These are phyloP conservation scores for Lavandula angustifolia DNA, from an alignment of 257 asterid species.

Conservation along the genomic window DNA sequence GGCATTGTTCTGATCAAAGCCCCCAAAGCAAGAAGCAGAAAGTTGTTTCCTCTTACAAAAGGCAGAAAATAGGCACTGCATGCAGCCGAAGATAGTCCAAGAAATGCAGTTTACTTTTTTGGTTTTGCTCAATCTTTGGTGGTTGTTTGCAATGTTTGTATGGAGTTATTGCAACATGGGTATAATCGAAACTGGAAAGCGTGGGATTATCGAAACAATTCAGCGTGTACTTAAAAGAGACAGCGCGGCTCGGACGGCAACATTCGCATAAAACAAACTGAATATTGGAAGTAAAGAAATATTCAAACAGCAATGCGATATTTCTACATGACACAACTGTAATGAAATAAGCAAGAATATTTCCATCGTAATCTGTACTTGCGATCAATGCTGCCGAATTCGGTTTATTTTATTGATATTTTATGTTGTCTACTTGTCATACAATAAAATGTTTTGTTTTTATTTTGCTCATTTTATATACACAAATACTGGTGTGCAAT, in stretches of 20 bases:
- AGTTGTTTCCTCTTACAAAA: conserved; percentile 12
- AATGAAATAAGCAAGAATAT: background rate
- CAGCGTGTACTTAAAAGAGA: conserved; percentile 26
- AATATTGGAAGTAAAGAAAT: conserved; percentile 2
- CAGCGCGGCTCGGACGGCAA: conserved; percentile 37
- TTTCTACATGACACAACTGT: conserved; percentile 12
- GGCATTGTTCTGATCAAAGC: conserved; percentile 35
- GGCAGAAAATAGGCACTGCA: conserved; percentile 19
- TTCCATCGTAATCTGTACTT: conserved; percentile 16
- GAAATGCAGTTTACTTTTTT: background rate
- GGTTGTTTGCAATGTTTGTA: conserved; percentile 20
- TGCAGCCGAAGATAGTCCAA: conserved; percentile 5
- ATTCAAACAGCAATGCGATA: conserved; percentile 8
- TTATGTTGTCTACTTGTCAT: background rate
- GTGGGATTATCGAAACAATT: conserved; percentile 37
- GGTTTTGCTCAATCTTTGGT: background rate
- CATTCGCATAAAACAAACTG: background rate
- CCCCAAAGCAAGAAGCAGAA: conserved; percentile 9
- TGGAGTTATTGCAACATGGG: conserved; percentile 32
- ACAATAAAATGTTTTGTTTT: background rate
- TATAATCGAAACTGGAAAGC: conserved; percentile 39
- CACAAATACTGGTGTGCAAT: no score
- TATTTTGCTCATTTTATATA: background rate
- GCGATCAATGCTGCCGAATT: conserved; percentile 16
- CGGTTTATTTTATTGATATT: background rate